These are phyloP conservation scores for Camellia lanceoleosa DNA, from an alignment of 148 eudicot species.

Conservation along the genomic window DNA sequence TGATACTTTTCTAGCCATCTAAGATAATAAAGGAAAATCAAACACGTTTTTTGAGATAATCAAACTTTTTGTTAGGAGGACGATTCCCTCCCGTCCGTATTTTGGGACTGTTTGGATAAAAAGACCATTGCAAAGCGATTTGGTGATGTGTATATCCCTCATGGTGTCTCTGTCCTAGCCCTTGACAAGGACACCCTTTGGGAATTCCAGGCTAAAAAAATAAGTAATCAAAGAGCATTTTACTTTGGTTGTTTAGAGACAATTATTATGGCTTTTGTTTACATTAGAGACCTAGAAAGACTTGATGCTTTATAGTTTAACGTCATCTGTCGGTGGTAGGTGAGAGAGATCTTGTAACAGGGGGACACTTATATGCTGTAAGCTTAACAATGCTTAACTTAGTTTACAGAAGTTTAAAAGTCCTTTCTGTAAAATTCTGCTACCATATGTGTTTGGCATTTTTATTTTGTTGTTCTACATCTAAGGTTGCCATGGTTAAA, in stretches of 20 bases:
- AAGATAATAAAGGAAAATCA: too few species aligned
- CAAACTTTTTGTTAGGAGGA: too few species aligned
- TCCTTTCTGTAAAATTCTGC: background rate
- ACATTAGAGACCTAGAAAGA: background rate
- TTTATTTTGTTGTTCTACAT: constrained; percentile 12
- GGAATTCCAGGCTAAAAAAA: constrained; percentile 92
- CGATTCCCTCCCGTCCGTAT: too few species aligned
- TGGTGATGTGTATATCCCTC: constrained; percentile 98
- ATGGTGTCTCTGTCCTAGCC: constrained; percentile 95
- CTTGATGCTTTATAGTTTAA: constrained; percentile 3
- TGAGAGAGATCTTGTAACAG: constrained; percentile 88
- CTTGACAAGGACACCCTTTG: constrained; percentile 89
- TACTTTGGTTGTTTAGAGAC: background rate
- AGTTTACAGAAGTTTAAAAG: constrained; percentile 4
- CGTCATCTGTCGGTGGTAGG: constrained; percentile 44
- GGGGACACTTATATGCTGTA: constrained; percentile 98
- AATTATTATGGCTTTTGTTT: background rate
- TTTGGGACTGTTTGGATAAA: constrained; percentile 20
- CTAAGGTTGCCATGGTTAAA: constrained; percentile 15
- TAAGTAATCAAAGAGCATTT: constrained; percentile 42
- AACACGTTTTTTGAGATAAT: too few species aligned
- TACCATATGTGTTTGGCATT: background rate
- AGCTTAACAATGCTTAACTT: constrained; percentile 31
- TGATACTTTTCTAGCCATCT: too few species aligned
- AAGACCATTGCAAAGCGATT: constrained; percentile 85